These are phyloP conservation scores for Prunus persica DNA, from an alignment of 306 rosid genomes.

Conservation along the genomic window DNA sequence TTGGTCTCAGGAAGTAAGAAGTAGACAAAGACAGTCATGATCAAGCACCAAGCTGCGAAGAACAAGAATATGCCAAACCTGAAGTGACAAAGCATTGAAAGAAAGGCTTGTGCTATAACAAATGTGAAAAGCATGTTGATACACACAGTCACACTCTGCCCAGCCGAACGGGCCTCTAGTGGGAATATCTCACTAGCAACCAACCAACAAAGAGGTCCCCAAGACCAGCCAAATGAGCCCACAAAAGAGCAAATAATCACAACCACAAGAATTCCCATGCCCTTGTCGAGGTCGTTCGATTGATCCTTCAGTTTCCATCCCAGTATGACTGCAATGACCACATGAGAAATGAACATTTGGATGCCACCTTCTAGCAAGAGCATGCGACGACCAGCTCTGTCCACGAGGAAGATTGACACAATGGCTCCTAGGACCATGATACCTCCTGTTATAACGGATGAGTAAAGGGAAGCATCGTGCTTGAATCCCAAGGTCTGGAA, in stretches of 20 bases:
- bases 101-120: constrained; percentile 53
- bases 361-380: constrained; percentile 16
- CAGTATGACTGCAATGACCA: constrained; percentile 1
- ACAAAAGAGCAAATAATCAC: constrained; percentile 5
- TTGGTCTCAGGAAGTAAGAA: constrained; percentile 59
- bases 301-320: constrained; percentile 8
- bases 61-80: constrained; percentile 58
- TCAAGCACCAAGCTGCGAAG: constrained; percentile 48
- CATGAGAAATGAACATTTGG: constrained; percentile 18
- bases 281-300: neutral
- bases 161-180: constrained; percentile 58
- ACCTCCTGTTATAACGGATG: constrained; percentile 58
- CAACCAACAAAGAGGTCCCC: constrained; percentile 79
- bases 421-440: constrained; percentile 54
- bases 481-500: constrained; percentile 53
- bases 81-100: constrained; percentile 52
- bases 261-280: constrained; percentile 9
- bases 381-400: constrained; percentile 50
- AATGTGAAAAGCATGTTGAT: constrained; percentile 63
- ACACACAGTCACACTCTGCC: constrained; percentile 56
- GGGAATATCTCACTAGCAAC: constrained; percentile 67
- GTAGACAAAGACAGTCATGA: constrained; percentile 31
- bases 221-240: constrained; percentile 55
- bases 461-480: constrained; percentile 46
- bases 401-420: constrained; percentile 45